A percentile compares a stretch with the other conserved stretches of the same genome.
These are phyloP conservation scores for Penicillium sp. DNA, from an alignment of 2,329 filamentous ascomycete genomes.

Conservation along the genomic window DNA sequence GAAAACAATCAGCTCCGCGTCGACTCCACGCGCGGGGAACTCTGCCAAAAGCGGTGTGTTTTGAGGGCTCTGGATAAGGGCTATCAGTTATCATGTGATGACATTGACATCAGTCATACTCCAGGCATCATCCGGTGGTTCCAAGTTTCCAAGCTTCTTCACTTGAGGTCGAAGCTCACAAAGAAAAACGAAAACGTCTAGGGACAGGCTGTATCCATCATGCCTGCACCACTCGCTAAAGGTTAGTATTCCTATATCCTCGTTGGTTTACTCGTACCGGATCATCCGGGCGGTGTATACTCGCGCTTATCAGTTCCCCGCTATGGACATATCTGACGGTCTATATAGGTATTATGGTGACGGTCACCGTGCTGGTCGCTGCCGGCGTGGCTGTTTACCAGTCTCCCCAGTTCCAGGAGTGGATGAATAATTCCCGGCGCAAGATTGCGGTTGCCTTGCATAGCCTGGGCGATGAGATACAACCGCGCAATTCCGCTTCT, in stretches of 20 bases:
- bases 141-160: conserved; percentile 13
- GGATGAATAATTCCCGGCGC: conserved; percentile 61
- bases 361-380: conserved; percentile 60
- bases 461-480: conserved; percentile 60
- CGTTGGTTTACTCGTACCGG: background rate
- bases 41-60: conserved; percentile 31
- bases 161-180: conserved; percentile 3
- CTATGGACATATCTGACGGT: conserved; percentile 18
- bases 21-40: conserved; percentile 26
- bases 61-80: conserved; percentile 39
- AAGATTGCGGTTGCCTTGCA: conserved; percentile 61
- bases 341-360: conserved; percentile 59
- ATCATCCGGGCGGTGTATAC: conserved; percentile 28
- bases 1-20: conserved; percentile 2
- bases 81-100: conserved; percentile 30
- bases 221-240: conserved; percentile 51
- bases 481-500: conserved; percentile 43
- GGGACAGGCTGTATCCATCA: conserved; percentile 23
- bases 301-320: conserved; percentile 28
- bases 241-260: conserved; percentile 34
- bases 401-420: conserved; percentile 62
- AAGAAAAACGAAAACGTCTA: background rate
- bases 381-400: conserved; percentile 64
- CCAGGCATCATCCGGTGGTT: conserved; percentile 17
- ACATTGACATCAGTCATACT: conserved; percentile 12